phyloP scores from a whole-genome alignment of 202 grass and related monocot species.

The Zoysia matrella region DNA sequence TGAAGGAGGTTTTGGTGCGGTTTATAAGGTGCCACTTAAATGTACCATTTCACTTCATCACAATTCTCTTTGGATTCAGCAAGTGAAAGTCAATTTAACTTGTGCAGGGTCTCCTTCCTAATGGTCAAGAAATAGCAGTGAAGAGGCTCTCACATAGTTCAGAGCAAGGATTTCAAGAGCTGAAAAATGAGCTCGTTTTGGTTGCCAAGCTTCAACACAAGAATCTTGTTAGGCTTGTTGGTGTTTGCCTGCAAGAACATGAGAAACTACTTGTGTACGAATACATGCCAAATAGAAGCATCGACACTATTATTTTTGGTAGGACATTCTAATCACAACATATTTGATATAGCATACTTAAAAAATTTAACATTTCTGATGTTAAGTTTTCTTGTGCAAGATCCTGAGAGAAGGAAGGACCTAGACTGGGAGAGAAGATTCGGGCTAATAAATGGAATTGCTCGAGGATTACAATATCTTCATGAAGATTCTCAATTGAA shows the following conservation, averaged over 20 bases:
- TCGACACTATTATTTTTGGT: conserved; percentile 67
- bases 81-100: neutral
- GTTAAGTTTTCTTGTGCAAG: conserved; percentile 31
- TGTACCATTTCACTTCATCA: neutral
- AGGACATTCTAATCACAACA: neutral
- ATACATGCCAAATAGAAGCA: conserved; percentile 52
- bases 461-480: conserved; percentile 65
- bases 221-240: no score
- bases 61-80: conserved; percentile 13
- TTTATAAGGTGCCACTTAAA: conserved; percentile 45
- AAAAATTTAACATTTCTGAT: conserved; percentile 17
- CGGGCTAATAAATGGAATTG: conserved; percentile 64
- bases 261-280: no score
- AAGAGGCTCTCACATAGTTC: conserved; percentile 68
- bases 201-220: no score
- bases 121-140: conserved; percentile 70
- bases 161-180: conserved; percentile 65
- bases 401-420: conserved; percentile 39
- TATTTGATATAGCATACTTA: neutral
- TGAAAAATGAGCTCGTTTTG: conserved; percentile 65
- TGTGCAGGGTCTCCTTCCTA: conserved; percentile 62
- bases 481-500: conserved; percentile 72
- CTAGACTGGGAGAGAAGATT: conserved; percentile 60
- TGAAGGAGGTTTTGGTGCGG: no score
- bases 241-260: no score